A percentile compares a stretch with the other conserved stretches of the same genome.
Evolutionary conservation across 805 yeast genomes (phyloP).

Genomic region (Yueomyces sp.): DNA sequence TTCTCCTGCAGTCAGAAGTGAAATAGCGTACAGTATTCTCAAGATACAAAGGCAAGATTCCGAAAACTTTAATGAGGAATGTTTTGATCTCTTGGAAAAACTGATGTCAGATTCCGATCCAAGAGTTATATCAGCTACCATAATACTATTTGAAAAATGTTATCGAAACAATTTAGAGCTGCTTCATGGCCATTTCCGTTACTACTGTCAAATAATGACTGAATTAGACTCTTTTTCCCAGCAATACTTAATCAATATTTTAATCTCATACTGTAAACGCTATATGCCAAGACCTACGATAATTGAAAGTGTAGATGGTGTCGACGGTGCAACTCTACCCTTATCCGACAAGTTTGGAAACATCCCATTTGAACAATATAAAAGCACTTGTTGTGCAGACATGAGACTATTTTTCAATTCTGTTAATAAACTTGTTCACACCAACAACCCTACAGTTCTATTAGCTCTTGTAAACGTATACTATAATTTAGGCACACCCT

Average conservation of each 20-base stretch:
- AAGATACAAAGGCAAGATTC: slow-evolving; percentile 35
- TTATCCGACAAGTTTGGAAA: slow-evolving; percentile 33
- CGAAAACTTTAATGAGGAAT: slow-evolving; percentile 33
- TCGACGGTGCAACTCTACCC: slow-evolving; percentile 17
- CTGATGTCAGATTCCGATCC: slow-evolving; percentile 55
- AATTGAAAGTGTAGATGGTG: slow-evolving; percentile 16
- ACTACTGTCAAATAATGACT: slow-evolving; percentile 34
- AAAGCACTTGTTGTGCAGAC: slow-evolving; percentile 40
- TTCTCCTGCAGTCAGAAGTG: slow-evolving; percentile 64
- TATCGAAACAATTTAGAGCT: slow-evolving; percentile 47
- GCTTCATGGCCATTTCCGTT: slow-evolving; percentile 58
- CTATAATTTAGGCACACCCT: slow-evolving; percentile 44
- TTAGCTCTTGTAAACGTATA: slow-evolving; percentile 46
- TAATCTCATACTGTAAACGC: slow-evolving; percentile 51
- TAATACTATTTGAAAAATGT: slow-evolving; percentile 40
- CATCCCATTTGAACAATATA: slow-evolving; percentile 28
- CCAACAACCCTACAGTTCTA: slow-evolving; percentile 46
- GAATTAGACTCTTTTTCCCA: slow-evolving; percentile 69
- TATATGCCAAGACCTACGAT: slow-evolving; percentile 46
- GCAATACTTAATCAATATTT: slow-evolving; percentile 39
- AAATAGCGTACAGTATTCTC: slow-evolving; percentile 64
- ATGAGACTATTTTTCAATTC: slow-evolving; percentile 38
- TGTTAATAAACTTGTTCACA: slow-evolving; percentile 32
- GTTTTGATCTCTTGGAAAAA: slow-evolving; percentile 35
- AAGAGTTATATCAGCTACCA: slow-evolving; percentile 56